A percentile compares a stretch with the other conserved stretches of the same genome.
Conservation (phyloP, 2,329 filamentous ascomycete species). For the Talaromyces piceae region DNA sequence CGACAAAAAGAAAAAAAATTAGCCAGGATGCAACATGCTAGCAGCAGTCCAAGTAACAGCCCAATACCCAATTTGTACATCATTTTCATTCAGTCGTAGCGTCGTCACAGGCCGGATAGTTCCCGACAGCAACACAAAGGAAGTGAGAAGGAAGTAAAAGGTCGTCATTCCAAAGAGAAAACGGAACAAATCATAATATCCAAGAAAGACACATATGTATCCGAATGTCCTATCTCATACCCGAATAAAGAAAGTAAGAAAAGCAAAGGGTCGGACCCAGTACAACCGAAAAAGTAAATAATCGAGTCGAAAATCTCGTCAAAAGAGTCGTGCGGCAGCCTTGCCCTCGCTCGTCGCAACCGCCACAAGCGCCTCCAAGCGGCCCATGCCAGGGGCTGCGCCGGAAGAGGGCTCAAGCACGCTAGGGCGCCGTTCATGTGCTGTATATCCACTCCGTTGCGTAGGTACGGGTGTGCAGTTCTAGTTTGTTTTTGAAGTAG, state of each 20-base stretch:
- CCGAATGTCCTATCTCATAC: not conserved
- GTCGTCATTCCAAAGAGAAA: not conserved
- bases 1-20: not conserved
- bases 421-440: slow-evolving; percentile 19
- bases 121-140: not conserved
- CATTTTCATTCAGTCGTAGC: slow-evolving; percentile 4
- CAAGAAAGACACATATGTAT: not conserved
- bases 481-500: slow-evolving; percentile 17
- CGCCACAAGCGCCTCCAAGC: slow-evolving; percentile 44
- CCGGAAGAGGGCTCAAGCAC: slow-evolving; percentile 22
- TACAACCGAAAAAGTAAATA: too few species aligned
- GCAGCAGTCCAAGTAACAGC: not conserved
- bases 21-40: not conserved
- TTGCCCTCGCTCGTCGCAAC: slow-evolving; percentile 43
- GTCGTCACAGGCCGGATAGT: not conserved
- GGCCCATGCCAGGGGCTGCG: slow-evolving; percentile 35
- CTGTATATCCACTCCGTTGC: slow-evolving; percentile 24
- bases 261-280: not conserved
- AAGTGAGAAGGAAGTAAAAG: not conserved
- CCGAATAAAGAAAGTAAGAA: not conserved
- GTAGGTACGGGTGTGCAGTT: slow-evolving; percentile 25
- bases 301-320: slow-evolving; percentile 1
- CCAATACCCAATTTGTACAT: slow-evolving; percentile 1
- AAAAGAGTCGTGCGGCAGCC: slow-evolving; percentile 26
- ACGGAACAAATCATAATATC: not conserved